Base-by-base conservation (phyloP, 2,329 filamentous ascomycete genomes). In the Neofusicoccum parvum region DNA sequence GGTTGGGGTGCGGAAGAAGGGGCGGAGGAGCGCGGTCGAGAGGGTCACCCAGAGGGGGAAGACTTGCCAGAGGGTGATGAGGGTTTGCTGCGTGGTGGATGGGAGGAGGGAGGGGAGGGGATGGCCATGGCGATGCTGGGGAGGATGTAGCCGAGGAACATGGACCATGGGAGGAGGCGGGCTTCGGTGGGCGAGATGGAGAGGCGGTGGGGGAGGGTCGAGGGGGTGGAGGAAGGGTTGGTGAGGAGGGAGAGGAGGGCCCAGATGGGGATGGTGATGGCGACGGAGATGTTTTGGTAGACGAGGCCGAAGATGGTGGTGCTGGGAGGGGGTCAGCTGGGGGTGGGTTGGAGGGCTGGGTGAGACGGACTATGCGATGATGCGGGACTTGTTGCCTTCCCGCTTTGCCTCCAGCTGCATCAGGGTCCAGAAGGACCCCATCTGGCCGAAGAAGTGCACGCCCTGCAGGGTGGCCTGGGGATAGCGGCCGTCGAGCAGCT, bases 401-500 rank as follows among this genome's bases (percentile, higher is more conserved):
- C 63, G 17, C 45, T 39, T 59, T 2, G 43, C 53, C 11, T 65
- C 63, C 6, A 59, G 43, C 14, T 48, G 49, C n/a, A 65, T 34
- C 7, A 65, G 36, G 1, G 63, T 58, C 63, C 63, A 65, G 41
- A 20, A 65, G n/a, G 63, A 45, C 3, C 51, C 53, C 53, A 49
- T 27, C 43, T 65, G 63, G n/a, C 63, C 63, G n/a, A 51, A 45
- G 53, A 65, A 65, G 12, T 65, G 63, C 27, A 50, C 23, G 34
- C 11, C 51, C 1, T 65, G 63, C n/a, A 65, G 53, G 15, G 37
- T 20, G 34, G 23, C 50, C 3, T 39, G 12, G 9, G 53, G 51
- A 23, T 56, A 17, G 14, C 17, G 20, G 43, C 63, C 63, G 53
- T 48, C 43, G 37, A 56, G 36, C 10, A 65, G 43, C 41, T 36